A percentile compares a stretch with the other conserved stretches of the same genome.
phyloP scores from a whole-genome alignment of 352 stramenopile species.

The Globisporangium polare region DNA sequence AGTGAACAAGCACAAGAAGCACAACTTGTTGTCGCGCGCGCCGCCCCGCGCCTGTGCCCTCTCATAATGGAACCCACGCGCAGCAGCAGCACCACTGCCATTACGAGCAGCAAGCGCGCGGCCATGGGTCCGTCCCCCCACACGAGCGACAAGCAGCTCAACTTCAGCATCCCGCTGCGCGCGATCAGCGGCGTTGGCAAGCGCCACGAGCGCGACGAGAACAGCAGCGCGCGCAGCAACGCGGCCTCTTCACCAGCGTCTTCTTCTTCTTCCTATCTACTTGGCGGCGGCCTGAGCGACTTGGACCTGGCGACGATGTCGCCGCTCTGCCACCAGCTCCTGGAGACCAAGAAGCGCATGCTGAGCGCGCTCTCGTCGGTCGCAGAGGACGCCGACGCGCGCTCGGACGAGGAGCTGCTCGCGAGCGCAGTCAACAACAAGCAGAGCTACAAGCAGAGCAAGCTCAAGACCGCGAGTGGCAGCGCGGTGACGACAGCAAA shows the following conservation, averaged over 20 bases:
- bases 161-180: conserved; percentile 15
- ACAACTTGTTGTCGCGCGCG: background rate
- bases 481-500: background rate
- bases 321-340: conserved; percentile 30
- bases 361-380: conserved; percentile 22
- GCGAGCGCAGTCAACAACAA: conserved; percentile 10
- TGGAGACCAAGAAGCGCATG: conserved; percentile 49
- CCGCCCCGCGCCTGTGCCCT: too few relatives aligned
- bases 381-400: conserved; percentile 33
- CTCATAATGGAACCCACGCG: conserved; percentile 1
- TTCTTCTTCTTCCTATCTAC: background rate
- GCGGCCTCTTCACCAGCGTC: background rate
- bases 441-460: conserved; percentile 16
- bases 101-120: background rate
- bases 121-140: background rate
- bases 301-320: conserved; percentile 23
- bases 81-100: background rate
- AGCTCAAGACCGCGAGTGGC: conserved; percentile 10
- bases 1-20: background rate
- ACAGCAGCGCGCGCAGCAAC: background rate
- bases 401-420: conserved; percentile 38
- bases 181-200: conserved; percentile 9
- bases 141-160: conserved; percentile 3
- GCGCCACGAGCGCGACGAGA: conserved; percentile 7
- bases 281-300: conserved; percentile 1